These are phyloP conservation scores for Fusarium bulbicola DNA, from an alignment of 2,329 filamentous ascomycete species.

Conservation along the genomic window DNA sequence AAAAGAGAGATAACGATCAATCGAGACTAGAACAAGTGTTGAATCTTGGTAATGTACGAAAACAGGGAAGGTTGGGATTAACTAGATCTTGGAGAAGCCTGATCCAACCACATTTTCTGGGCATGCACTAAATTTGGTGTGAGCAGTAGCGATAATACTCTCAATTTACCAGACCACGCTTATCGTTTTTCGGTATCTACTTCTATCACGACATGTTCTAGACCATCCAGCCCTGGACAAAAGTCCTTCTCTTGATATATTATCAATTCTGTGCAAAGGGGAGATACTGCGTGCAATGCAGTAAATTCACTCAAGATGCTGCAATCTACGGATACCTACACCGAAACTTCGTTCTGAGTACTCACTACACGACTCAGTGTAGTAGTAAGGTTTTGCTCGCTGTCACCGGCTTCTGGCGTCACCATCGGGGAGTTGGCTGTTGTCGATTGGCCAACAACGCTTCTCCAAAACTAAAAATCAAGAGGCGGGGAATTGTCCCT, in stretches of 20 bases:
- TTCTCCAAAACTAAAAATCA: conserved; percentile 11
- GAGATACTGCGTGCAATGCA: background rate
- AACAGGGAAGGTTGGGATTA: conserved; percentile 27
- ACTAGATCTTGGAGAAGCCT: conserved; percentile 3
- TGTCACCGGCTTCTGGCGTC: conserved; percentile 3
- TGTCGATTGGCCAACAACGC: conserved; percentile 14
- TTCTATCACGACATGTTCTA: conserved; percentile 7
- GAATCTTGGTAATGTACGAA: background rate
- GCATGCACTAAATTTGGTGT: conserved; percentile 31
- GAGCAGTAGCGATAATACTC: conserved; percentile 11
- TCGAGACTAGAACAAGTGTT: background rate
- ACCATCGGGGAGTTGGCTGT: conserved; percentile 10
- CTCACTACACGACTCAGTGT: conserved; percentile 13
- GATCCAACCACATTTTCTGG: conserved; percentile 25
- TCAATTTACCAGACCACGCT: conserved; percentile 19
- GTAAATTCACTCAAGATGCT: background rate
- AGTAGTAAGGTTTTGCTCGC: background rate
- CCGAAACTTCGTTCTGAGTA: background rate
- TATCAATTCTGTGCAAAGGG: background rate
- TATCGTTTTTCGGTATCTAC: conserved; percentile 1
- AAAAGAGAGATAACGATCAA: background rate
- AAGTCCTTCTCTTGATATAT: background rate
- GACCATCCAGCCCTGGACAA: background rate
- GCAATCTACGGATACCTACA: background rate
- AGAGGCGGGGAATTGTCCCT: conserved; percentile 22